A percentile compares a stretch with the other conserved stretches of the same genome.
phyloP scores from a whole-genome alignment of 257 asterid genomes.

The Gentiana dahurica region DNA sequence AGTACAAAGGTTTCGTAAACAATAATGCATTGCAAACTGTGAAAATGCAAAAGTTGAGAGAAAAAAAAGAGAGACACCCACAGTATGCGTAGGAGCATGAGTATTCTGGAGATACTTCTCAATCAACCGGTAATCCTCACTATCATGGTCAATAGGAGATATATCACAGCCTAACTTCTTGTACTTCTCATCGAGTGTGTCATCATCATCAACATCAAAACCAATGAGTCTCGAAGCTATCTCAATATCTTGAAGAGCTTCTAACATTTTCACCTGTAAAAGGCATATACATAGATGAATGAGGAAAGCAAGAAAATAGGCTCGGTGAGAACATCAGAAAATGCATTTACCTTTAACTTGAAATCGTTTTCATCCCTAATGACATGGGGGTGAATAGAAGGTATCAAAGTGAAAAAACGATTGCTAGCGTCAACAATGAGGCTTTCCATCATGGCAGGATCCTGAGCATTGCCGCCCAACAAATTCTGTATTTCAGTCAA shows the following conservation, averaged over 20 bases:
- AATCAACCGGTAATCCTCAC: conserved; percentile 71
- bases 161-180: conserved; percentile 59
- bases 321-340: conserved; percentile 1
- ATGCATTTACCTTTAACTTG: conserved; percentile 52
- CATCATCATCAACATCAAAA: conserved; percentile 55
- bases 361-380: conserved; percentile 81
- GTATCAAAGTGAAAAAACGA: conserved; percentile 86
- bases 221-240: conserved; percentile 92
- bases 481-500: conserved; percentile 86
- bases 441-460: conserved; percentile 52
- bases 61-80: conserved; percentile 18
- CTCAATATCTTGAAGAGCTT: conserved; percentile 98
- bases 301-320: neutral
- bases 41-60: conserved; percentile 10
- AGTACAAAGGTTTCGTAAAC: conserved; percentile 2
- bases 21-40: neutral
- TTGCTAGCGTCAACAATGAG: conserved; percentile 89
- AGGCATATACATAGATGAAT: conserved; percentile 4
- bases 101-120: conserved; percentile 80
- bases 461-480: conserved; percentile 28
- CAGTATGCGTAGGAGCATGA: conserved; percentile 98
- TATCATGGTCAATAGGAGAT: conserved; percentile 66
- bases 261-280: conserved; percentile 88
- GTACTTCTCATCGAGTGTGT: conserved; percentile 75
- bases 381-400: conserved; percentile 87